A percentile compares a stretch with the other conserved stretches of the same genome.
phyloP scores from a whole-genome alignment of 1,139 yeast genomes.

The Kodamaea derodonti region DNA sequence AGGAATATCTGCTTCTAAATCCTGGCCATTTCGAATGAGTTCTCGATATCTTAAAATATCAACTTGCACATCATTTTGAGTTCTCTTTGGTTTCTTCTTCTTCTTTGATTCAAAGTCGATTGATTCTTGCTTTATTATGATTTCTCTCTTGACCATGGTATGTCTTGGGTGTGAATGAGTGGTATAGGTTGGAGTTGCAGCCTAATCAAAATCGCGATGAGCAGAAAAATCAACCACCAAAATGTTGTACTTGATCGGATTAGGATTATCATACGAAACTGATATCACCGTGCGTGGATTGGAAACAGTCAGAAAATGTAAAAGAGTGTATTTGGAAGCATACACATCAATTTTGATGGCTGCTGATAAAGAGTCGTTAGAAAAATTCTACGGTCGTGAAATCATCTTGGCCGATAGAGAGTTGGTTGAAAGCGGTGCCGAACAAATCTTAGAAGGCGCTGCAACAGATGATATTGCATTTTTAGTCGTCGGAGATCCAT shows the following conservation, averaged over 20 bases:
- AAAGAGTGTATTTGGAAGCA: conserved; percentile 89
- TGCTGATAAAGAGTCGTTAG: conserved; percentile 65
- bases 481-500: conserved; percentile 94
- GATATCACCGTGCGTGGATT: conserved; percentile 95
- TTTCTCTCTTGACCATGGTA: background rate
- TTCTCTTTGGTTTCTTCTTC: conserved; percentile 7
- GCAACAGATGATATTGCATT: conserved; percentile 83
- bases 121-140: background rate
- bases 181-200: too few relatives aligned
- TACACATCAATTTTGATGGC: conserved; percentile 96
- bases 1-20: conserved; percentile 26
- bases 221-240: conserved; percentile 1
- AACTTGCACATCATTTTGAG: conserved; percentile 13
- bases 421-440: conserved; percentile 86
- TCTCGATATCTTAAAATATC: conserved; percentile 21
- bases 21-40: conserved; percentile 14
- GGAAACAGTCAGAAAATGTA: conserved; percentile 76
- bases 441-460: conserved; percentile 73
- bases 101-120: background rate
- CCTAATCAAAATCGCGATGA: background rate
- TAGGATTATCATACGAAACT: conserved; percentile 83
- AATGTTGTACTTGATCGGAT: conserved; percentile 88
- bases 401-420: conserved; percentile 92
- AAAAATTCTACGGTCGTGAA: conserved; percentile 79
- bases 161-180: too few relatives aligned